Percentiles rank a stretch among this genome's conserved stretches.
These are phyloP conservation scores for Houttuynia cordata DNA, from an alignment of 164 flowering plant species.

Conservation along the genomic window DNA sequence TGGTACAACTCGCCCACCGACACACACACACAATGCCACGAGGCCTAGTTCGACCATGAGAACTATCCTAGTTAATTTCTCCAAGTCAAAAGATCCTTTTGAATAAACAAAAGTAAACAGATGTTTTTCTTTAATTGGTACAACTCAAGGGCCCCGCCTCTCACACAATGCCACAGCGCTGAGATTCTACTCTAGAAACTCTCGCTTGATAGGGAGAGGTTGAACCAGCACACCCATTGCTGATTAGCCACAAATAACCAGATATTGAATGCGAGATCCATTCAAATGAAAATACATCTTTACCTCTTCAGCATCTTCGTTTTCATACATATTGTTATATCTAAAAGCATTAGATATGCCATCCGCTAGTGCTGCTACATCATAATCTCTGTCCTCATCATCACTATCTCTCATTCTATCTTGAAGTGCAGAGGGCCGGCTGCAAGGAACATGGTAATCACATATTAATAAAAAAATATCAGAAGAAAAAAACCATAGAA, in stretches of 20 bases:
- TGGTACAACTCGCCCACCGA: not conserved
- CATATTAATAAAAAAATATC: no score
- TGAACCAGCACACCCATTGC: not conserved
- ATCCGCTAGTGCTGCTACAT: slow-evolving; percentile 83
- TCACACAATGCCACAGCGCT: no score
- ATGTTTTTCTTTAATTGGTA: not conserved
- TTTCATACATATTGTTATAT: slow-evolving; percentile 57
- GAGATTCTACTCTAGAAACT: not conserved
- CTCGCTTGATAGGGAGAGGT: not conserved
- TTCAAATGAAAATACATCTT: no score
- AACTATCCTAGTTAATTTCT: no score
- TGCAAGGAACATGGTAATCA: slow-evolving; percentile 17
- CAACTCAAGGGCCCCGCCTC: not conserved
- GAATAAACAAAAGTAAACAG: no score
- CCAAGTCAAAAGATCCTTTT: no score
- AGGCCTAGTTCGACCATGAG: no score
- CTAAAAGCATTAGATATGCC: slow-evolving; percentile 79
- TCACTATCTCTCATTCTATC: slow-evolving; percentile 93
- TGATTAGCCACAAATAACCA: slow-evolving; percentile 4
- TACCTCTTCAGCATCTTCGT: slow-evolving; percentile 79
- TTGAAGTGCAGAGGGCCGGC: slow-evolving; percentile 90
- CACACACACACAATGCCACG: no score
- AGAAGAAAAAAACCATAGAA: no score
- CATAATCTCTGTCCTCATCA: slow-evolving; percentile 96
- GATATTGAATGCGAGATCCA: not conserved